These are phyloP conservation scores for Diplotaxis tenuifolia DNA, from an alignment of 345 rosid genomes.

Conservation along the genomic window DNA sequence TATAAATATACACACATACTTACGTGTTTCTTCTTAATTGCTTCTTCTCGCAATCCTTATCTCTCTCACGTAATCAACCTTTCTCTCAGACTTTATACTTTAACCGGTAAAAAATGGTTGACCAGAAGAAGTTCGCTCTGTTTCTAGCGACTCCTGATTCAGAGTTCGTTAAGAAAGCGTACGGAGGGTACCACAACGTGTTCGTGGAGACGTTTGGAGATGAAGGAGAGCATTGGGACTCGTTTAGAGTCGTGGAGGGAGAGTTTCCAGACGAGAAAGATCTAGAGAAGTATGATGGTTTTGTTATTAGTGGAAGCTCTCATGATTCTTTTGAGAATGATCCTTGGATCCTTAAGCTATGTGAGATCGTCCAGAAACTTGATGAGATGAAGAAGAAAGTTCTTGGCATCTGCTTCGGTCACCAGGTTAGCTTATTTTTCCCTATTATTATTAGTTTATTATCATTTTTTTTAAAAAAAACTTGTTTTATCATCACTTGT, in stretches of 20 bases:
- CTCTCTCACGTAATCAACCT: neutral
- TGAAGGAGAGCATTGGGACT: constrained; percentile 83
- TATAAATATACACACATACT: constrained; percentile 3
- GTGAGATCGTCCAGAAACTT: constrained; percentile 57
- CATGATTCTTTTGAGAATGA: constrained; percentile 71
- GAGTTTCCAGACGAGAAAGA: constrained; percentile 71
- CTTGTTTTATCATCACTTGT: too few species aligned
- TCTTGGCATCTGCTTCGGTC: constrained; percentile 93
- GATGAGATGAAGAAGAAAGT: constrained; percentile 77
- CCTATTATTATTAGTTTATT: neutral
- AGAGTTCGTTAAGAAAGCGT: constrained; percentile 59
- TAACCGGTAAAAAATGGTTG: constrained; percentile 24
- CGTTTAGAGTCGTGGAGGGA: constrained; percentile 66
- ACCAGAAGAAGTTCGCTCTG: constrained; percentile 52
- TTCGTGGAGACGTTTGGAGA: constrained; percentile 67
- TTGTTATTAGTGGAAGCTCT: constrained; percentile 84
- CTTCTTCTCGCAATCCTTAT: neutral
- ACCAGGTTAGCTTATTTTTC: constrained; percentile 55
- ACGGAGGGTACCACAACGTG: constrained; percentile 85
- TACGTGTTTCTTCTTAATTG: neutral
- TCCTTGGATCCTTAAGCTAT: constrained; percentile 72
- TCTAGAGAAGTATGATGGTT: constrained; percentile 65
- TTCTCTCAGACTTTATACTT: neutral
- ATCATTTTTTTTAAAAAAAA: neutral
- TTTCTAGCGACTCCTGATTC: constrained; percentile 73